Percentiles rank a stretch among this genome's conserved stretches.
These are phyloP conservation scores for Boletus rubroflammeus DNA, from an alignment of 768 basidiomycete species.

Conservation along the genomic window DNA sequence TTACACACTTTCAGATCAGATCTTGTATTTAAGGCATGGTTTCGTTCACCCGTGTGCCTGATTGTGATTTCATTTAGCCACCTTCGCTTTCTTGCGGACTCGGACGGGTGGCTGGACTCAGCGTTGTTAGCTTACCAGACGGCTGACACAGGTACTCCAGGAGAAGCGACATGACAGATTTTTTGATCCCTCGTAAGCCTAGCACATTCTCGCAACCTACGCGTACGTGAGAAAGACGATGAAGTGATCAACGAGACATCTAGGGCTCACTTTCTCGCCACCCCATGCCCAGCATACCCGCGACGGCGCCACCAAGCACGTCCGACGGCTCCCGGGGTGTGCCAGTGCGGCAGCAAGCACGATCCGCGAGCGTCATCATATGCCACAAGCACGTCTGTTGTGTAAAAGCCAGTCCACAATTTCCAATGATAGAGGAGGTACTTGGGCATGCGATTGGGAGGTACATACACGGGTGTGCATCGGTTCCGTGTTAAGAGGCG, in stretches of 20 bases:
- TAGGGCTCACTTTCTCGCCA: constrained; percentile 13
- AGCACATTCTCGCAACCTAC: constrained; percentile 9
- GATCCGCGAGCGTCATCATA: constrained; percentile 22
- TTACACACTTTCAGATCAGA: constrained; percentile 32
- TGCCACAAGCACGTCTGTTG: not conserved
- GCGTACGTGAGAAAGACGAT: constrained; percentile 23
- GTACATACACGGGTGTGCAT: constrained; percentile 4
- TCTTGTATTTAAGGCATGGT: constrained; percentile 33
- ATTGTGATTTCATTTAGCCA: constrained; percentile 36
- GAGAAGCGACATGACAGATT: constrained; percentile 24
- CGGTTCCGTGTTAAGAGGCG: constrained; percentile 18
- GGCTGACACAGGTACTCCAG: constrained; percentile 22
- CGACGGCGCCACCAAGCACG: constrained; percentile 21
- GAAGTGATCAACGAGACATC: constrained; percentile 17
- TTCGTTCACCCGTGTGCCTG: constrained; percentile 30
- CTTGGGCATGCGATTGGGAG: constrained; percentile 1
- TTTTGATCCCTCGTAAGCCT: constrained; percentile 9
- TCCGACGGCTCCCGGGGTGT: constrained; percentile 11
- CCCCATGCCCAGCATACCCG: constrained; percentile 14
- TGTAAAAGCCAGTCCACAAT: constrained; percentile 12
- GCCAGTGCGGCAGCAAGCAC: constrained; percentile 5
- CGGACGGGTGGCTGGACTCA: constrained; percentile 20
- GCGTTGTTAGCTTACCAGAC: constrained; percentile 13
- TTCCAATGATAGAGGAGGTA: constrained; percentile 17
- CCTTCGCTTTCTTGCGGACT: constrained; percentile 28